These are phyloP conservation scores for Williopsis jadinii DNA, from an alignment of 1,139 yeast species.

Conservation along the genomic window DNA sequence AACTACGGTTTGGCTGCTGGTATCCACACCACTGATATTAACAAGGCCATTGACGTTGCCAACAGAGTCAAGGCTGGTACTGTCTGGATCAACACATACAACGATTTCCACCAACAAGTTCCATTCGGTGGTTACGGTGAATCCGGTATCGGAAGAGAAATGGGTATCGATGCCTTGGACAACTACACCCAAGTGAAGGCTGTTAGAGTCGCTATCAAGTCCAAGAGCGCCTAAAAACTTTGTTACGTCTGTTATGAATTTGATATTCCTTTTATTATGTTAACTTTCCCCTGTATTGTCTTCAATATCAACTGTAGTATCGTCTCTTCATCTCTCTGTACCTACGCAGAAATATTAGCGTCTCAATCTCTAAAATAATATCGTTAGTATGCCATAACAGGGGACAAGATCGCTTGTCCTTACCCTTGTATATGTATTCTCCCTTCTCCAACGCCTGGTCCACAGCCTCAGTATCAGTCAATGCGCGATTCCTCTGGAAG, in stretches of 20 bases:
- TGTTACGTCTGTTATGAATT: not conserved
- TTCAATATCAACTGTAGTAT: not conserved
- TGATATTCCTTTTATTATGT: conserved; percentile 1
- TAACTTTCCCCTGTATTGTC: not conserved
- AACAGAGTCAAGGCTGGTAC: conserved; percentile 73
- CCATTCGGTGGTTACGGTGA: conserved; percentile 82
- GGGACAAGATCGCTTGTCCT: not conserved
- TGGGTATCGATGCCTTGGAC: conserved; percentile 80
- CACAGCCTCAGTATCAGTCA: not conserved
- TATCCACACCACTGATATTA: conserved; percentile 60
- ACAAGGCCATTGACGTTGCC: conserved; percentile 59
- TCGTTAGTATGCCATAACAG: not conserved
- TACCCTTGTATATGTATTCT: not conserved
- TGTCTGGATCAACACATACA: conserved; percentile 78
- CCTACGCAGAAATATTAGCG: not conserved
- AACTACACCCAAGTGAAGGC: conserved; percentile 82
- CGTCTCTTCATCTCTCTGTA: conserved; percentile 1
- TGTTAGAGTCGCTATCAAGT: conserved; percentile 64
- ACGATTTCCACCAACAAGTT: conserved; percentile 73
- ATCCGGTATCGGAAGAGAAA: conserved; percentile 90
- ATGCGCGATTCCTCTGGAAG: not conserved
- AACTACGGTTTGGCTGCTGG: conserved; percentile 85
- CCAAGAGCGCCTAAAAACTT: conserved; percentile 36
- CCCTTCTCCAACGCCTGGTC: not conserved
- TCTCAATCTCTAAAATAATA: not conserved